Percentiles rank a stretch among this genome's conserved stretches.
Evolutionary conservation across 352 stramenopile species (phyloP).

Genomic region (Pythium brachiatum): DNA sequence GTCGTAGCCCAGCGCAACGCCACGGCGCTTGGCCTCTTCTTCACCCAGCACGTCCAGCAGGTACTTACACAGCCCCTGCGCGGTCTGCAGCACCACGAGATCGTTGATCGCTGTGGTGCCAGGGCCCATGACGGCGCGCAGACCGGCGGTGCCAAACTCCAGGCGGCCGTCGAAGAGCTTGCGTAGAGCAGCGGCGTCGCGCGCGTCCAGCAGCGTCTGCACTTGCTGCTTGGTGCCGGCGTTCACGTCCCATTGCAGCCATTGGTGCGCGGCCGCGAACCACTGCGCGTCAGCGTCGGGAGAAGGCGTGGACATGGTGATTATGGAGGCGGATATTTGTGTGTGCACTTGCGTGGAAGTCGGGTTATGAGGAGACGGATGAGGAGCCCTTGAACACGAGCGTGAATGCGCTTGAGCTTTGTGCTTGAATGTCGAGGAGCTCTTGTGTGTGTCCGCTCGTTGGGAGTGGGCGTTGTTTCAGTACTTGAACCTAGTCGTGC

Average conservation of each 20-base stretch:
- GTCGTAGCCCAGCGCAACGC: constrained; percentile 90
- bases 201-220: constrained; percentile 52
- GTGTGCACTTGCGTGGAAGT: neutral
- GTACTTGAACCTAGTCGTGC: constrained; percentile 19
- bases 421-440: constrained; percentile 7
- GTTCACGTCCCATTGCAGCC: constrained; percentile 87
- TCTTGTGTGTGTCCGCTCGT: too few relatives aligned
- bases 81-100: constrained; percentile 90
- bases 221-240: constrained; percentile 64
- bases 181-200: constrained; percentile 51
- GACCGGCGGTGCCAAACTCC: constrained; percentile 90
- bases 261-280: constrained; percentile 65
- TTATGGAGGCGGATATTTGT: neutral
- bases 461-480: constrained; percentile 3
- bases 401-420: constrained; percentile 23
- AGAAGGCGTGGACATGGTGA: neutral
- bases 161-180: constrained; percentile 80
- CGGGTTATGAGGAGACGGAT: neutral
- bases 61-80: constrained; percentile 90
- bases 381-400: neutral
- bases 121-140: constrained; percentile 87
- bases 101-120: constrained; percentile 92
- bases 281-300: constrained; percentile 31
- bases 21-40: constrained; percentile 64
- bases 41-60: constrained; percentile 67